These are phyloP conservation scores for Prillingera fragicola DNA, from an alignment of 1,284 basidiomycete genomes.

Conservation along the genomic window DNA sequence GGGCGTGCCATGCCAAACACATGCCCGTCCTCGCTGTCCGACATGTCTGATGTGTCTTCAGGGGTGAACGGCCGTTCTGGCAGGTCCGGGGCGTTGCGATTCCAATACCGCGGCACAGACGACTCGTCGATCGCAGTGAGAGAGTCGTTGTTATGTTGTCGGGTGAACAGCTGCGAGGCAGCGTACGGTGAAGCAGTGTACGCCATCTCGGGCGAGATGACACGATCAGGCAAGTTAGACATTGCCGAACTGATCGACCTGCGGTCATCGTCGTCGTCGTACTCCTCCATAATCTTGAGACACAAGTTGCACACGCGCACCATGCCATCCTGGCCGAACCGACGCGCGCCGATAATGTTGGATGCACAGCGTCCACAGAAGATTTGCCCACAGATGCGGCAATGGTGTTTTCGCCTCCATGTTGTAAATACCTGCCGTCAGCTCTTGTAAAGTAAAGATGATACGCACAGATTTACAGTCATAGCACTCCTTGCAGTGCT, in stretches of 20 bases:
- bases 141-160: conserved; percentile 36
- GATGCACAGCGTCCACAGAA: conserved; percentile 93
- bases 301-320: conserved; percentile 92
- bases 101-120: conserved; percentile 27
- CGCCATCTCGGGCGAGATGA: conserved; percentile 39
- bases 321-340: conserved; percentile 88
- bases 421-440: conserved; percentile 72
- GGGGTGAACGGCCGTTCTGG: conserved; percentile 34
- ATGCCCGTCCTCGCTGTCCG: conserved; percentile 46
- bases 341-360: conserved; percentile 92
- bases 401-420: conserved; percentile 91
- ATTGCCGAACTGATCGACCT: conserved; percentile 43
- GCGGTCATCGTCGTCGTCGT: conserved; percentile 58
- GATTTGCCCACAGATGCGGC: conserved; percentile 83
- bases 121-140: conserved; percentile 43
- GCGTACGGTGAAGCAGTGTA: conserved; percentile 73
- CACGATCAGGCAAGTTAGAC: conserved; percentile 32
- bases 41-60: conserved; percentile 24
- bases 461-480: conserved; percentile 61
- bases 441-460: neutral
- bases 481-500: conserved; percentile 90
- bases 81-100: conserved; percentile 9
- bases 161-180: conserved; percentile 70
- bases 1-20: conserved; percentile 50
- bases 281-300: conserved; percentile 77